Evolutionary conservation across 2,329 filamentous ascomycete genomes (phyloP).

Genomic region (Pezicula radicicola): DNA sequence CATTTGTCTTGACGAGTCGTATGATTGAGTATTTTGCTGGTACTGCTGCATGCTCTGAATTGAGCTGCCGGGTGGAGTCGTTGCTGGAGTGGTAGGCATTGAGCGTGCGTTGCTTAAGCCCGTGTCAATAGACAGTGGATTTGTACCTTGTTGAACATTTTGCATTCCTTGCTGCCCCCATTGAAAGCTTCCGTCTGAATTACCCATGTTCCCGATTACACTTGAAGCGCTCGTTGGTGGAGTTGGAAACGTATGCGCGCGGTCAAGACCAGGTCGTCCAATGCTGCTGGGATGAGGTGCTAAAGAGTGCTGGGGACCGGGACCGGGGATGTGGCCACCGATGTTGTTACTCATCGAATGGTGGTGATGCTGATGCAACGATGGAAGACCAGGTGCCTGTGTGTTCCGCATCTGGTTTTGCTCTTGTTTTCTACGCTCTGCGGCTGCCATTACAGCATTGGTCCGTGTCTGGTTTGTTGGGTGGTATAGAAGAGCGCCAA

Average conservation of each 20-base stretch:
- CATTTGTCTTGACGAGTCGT: constrained; percentile 74
- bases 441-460: constrained; percentile 83
- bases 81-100: constrained; percentile 87
- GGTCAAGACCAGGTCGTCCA: constrained; percentile 73
- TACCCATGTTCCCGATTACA: constrained; percentile 70
- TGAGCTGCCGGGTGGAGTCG: constrained; percentile 76
- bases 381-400: constrained; percentile 58
- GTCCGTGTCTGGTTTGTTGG: constrained; percentile 82
- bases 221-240: constrained; percentile 91
- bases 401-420: constrained; percentile 61
- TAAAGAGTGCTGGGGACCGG: constrained; percentile 46
- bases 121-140: constrained; percentile 79
- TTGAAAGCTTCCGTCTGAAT: constrained; percentile 72
- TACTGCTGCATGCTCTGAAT: constrained; percentile 80
- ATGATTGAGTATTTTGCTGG: constrained; percentile 62
- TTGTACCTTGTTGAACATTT: constrained; percentile 52
- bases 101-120: constrained; percentile 75
- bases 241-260: constrained; percentile 90
- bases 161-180: constrained; percentile 70
- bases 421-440: constrained; percentile 73
- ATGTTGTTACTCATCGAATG: constrained; percentile 61
- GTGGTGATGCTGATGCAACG: constrained; percentile 65
- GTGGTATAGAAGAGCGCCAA: constrained; percentile 89
- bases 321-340: constrained; percentile 44
- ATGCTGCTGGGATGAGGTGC: constrained; percentile 66